Base-by-base conservation (phyloP, 1,284 basidiomycete genomes). In the Cryptococcus floricola region DNA sequence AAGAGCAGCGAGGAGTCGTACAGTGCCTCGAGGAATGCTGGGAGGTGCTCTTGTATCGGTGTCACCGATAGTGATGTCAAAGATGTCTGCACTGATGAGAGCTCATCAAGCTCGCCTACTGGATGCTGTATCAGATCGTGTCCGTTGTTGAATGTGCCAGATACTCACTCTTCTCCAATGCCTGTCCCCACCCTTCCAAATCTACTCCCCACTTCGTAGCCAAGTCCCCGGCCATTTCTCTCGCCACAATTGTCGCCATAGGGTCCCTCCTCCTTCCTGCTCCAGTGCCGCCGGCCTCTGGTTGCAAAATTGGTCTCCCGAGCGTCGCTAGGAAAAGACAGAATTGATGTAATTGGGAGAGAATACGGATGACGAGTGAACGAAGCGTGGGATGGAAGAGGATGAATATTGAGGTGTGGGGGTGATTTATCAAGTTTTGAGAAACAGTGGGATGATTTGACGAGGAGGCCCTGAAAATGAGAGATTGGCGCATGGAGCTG, bases 221-320 rank as follows among this genome's bases (percentile, higher is more conserved):
- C 13, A 71, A 52, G 55, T 67, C 69, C n/a, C 52, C 44, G 0
- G 66, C 56, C 25, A 65, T 48, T 18, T 67, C 62, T 28, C 59
- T 54, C 13, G 69, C 71, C 2, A 75, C 51, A 3, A 69, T 49
- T 1, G 70, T 69, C 8, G 69, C 69, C 47, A 61, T 58, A 8
- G 64, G 50, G 42, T 65, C 62, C 18, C 68, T 59, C 16, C 16
- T 25, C 5, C 39, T 43, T 8, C 51, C 43, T 5, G 23, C 50
- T 16, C 59, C 48, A 14, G 63, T 31, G 43, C 48, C 49, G 5
- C 57, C 50, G 18, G 46, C 53, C 27, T 64, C 63, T 39, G 70
- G 69, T 18, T 58, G 63, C 2, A 65, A 55, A 48, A 73, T 73
- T 5, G 73, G 67, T n/a, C 56, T 39, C 27, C 70, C 66, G 13